Evolutionary conservation across 192 early-diverging fungal genomes (phyloP), one percentile per base, ranked within the genome.

Genomic region (Kickxella alabastrina): DNA sequence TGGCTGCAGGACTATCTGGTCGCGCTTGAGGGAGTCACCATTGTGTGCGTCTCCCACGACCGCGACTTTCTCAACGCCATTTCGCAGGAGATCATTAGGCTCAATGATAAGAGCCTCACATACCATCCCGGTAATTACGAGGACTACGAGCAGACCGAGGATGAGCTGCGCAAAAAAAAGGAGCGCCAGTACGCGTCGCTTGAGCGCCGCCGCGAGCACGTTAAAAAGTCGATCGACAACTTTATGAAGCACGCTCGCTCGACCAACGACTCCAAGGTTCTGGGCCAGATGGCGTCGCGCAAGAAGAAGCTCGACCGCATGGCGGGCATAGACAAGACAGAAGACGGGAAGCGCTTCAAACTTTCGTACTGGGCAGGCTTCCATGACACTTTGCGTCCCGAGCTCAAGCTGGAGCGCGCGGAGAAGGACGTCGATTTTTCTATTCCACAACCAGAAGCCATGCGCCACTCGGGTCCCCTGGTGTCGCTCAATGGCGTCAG

Each of bases 11-110:
- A 80, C 21, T 93, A 97, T 40, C 65, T 88, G 6, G 50, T 55
- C 0, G 34, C 72, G 15, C 68, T 90, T 12, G 60, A 80, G 17
- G 74, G 82, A 53, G 79, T 81, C 24, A 92, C 90, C 2, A 67
- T 96, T 28, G 83, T 96, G 0, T 73, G 88, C 23, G 90, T 96
- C n/a, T 92, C 91, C 31, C 93, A 90, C 55, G 92, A 96, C 58
- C 87, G 90, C 43, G 79, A 81, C 46, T 94, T 96, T 40, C 79
- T 96, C 48, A 90, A 93, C 54, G 76, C 79, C 14, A 82, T 91
- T 1, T 79, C 82, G 6, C 70, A 81, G 9, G 89, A 93, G 58
- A 88, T 85, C 19, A 88, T 90, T 62, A 77, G 85, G 7, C 73
- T 89, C 36, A 84, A 84, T 43, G 79, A 92, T 57, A 78, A 83